Percentiles rank a stretch among this genome's conserved stretches.
Conservation (phyloP, 208 protist species). For the Trypanosoma lewisi region DNA sequence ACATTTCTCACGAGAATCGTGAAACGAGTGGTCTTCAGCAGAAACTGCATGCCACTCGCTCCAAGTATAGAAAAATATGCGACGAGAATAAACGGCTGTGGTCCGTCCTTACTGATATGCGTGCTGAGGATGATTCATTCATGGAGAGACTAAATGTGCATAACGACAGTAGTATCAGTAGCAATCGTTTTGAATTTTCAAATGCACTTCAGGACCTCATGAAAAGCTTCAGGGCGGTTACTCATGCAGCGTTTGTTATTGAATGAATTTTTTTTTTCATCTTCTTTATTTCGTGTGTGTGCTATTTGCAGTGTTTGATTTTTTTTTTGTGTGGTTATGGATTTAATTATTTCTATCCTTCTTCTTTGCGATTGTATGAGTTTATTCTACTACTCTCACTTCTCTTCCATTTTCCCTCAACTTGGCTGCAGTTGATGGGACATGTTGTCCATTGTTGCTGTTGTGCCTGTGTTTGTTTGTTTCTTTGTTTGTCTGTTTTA, state of each 20-base stretch:
- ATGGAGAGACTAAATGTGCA: not conserved
- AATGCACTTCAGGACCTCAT: constrained; percentile 24
- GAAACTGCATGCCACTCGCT: not conserved
- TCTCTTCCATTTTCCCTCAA: no score
- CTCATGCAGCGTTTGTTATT: not conserved
- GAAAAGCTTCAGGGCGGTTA: constrained; percentile 17
- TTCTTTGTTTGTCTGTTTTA: no score
- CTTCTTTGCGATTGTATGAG: no score
- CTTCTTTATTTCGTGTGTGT: not conserved
- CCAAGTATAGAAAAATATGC: constrained; percentile 11
- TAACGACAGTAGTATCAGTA: not conserved
- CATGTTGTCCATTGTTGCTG: no score
- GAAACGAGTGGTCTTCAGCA: constrained; percentile 7
- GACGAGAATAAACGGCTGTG: constrained; percentile 10
- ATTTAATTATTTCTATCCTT: no score
- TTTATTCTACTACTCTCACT: no score
- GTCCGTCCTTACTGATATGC: constrained; percentile 1
- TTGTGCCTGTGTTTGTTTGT: no score
- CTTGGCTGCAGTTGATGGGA: no score
- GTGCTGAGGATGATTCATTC: constrained; percentile 2
- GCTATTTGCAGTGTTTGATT: not conserved
- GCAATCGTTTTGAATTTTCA: constrained; percentile 6
- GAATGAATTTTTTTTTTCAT: constrained; percentile 12
- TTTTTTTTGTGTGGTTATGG: no score
- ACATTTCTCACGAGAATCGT: not conserved